Base-by-base conservation (phyloP, 768 basidiomycete genomes). In the Trametes cinnabarina region DNA sequence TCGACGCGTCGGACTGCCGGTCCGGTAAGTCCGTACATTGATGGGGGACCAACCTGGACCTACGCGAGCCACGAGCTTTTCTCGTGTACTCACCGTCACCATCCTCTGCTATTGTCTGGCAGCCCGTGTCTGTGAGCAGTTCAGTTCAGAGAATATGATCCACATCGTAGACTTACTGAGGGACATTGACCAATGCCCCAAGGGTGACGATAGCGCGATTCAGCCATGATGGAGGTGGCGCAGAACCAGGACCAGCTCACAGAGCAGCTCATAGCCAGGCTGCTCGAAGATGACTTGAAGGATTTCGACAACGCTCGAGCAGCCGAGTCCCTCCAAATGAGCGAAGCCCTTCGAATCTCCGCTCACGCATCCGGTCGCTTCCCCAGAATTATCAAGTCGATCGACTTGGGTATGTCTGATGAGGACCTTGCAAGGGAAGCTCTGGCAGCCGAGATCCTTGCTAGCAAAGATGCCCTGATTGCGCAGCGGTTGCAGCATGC, bases 241-340 rank as follows among this genome's bases (percentile, higher is more conserved):
- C 14, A 25, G n/a, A 55, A 62, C 51, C 60, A 63, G 32, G 73
- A 73, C 58, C 17, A 68, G 12, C 55, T 66, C 32, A 72, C 64
- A 50, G 71, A 74, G 48, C 66, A 71, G 8, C 68, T 74, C 35
- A 73, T 74, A 23, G 70, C 74, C 1, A 68, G 69, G 41, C 58
- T 76, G 17, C 64, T 76, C 20, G 67, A 73, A 25, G 66, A 73
- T 40, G 74, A 76, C 39, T 56, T 74, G 26, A 52, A 40, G 2
- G 48, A 63, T 9, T 51, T 71, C 9, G 60, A 62, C 11, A 53
- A 65, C 9, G 59, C 63, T n/a, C 66, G 69, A 22, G 64, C 69
- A 30, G 75, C 74, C 2, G 75, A 74, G 48, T 61, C 68, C 22
- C 52, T 74, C 0, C 74, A 75, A 50, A 65, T 73, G 47, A 64